Percentiles rank a stretch among this genome's conserved stretches.
phyloP scores from a whole-genome alignment of 2,329 filamentous ascomycete species.

The Penicillium sp. region DNA sequence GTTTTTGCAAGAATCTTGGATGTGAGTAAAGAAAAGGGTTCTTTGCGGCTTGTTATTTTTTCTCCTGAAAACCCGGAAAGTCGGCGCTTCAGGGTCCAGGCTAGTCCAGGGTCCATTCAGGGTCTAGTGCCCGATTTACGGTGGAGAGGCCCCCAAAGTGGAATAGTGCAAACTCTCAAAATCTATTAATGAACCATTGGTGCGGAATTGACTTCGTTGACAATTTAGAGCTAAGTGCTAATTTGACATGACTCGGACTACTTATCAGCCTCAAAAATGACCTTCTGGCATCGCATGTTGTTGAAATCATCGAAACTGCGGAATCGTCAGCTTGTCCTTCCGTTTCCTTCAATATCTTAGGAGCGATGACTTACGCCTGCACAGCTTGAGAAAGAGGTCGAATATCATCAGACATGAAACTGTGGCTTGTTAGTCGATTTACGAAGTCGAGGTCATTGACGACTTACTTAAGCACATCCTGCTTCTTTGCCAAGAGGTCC shows the following conservation, averaged over 20 bases:
- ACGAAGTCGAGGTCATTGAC: not conserved
- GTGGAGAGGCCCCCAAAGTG: not conserved
- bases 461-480: conserved; percentile 64
- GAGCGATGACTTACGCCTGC: conserved; percentile 43
- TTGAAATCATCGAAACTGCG: conserved; percentile 66
- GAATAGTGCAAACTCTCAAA: not conserved
- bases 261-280: conserved; percentile 60
- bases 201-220: not conserved
- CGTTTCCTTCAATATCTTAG: not conserved
- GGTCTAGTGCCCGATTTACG: not conserved
- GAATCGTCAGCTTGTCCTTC: not conserved
- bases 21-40: not conserved
- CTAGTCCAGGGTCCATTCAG: not conserved
- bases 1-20: not conserved
- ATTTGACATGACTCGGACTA: not conserved
- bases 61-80: not conserved
- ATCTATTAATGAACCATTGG: not conserved
- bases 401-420: conserved; percentile 73
- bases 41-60: not conserved
- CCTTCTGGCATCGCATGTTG: conserved; percentile 65
- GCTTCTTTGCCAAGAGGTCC: conserved; percentile 61
- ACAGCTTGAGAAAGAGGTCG: conserved; percentile 66
- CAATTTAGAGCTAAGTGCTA: not conserved
- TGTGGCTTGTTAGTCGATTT: conserved; percentile 31
- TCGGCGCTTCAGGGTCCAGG: not conserved